Evolutionary conservation across 2,329 filamentous ascomycete species (phyloP), one percentile per base, ranked within the genome.

Genomic region (Beauveria australis): DNA sequence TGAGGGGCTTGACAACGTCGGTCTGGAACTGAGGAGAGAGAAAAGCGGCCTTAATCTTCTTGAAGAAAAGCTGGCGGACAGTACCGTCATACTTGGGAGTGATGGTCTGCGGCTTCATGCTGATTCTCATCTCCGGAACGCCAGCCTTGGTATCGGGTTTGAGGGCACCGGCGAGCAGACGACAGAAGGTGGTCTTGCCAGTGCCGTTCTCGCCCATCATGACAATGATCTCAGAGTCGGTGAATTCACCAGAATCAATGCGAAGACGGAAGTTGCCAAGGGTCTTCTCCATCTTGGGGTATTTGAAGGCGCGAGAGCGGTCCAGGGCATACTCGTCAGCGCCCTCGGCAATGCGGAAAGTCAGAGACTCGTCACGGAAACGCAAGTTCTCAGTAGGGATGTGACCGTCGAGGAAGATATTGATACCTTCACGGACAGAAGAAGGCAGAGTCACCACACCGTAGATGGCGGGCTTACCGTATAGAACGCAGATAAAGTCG

Each of bases 181-280:
- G 91, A 81, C 93, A 97, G 83, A 99, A 99, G 5, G 94, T 99
- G 1, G 94, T 99, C 83, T 99, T 97, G 74, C 95, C 95, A 41
- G 95, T 99, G 78, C 94, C 94, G 78, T 99, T 99, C 80, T 97
- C 93, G 67, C 94, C 94, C 94, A 99, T 97, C 91, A 99, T 96
- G 76, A 99, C 94, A 61, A 99, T 86, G 68, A 99, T 99, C 73
- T 99, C 94, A 0, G 94, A 99, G 74, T 99, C 93, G 22, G 94
- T 97, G 73, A 99, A 99, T 63, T 88, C 81, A 67, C 95, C 94
- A 26, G 83, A 61, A 52, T 97, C 89, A 66, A 99, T 87, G 61
- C 77, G 83, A 55, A 99, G 85, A 69, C 89, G 85, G 83, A 99
- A 99, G 73, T 82, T 84, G 63, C 92, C 94, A 43, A 97, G 81